These are phyloP conservation scores for Arctium minus DNA, from an alignment of 129 eudicot genomes.

Conservation along the genomic window DNA sequence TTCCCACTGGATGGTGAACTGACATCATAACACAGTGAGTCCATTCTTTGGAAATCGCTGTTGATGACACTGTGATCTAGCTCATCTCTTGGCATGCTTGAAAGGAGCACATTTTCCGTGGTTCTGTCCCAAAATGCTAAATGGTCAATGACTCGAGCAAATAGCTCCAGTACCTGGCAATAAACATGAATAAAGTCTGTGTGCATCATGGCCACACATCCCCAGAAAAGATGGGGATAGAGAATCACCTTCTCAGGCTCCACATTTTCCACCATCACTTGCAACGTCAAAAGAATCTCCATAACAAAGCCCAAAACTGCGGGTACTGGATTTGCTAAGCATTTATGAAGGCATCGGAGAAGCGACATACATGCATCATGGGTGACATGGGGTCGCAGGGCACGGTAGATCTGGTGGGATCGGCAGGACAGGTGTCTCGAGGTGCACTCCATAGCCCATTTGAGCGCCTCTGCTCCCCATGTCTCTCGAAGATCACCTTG, in stretches of 20 bases:
- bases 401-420: conserved; percentile 96
- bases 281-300: conserved; percentile 85
- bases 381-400: conserved; percentile 76
- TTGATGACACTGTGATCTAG: conserved; percentile 46
- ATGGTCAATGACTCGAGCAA: conserved; percentile 74
- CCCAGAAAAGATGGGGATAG: conserved; percentile 97
- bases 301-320: conserved; percentile 76
- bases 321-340: conserved; percentile 76
- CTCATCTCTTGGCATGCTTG: conserved; percentile 95
- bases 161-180: conserved; percentile 90
- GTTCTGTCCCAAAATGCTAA: conserved; percentile 76
- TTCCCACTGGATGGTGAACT: conserved; percentile 37
- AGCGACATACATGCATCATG: conserved; percentile 75
- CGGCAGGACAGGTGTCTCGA: conserved; percentile 91
- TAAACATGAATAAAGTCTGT: conserved; percentile 86
- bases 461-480: conserved; percentile 92
- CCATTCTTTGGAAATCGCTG: conserved; percentile 54
- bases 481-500: conserved; percentile 96
- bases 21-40: conserved; percentile 31
- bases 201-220: conserved; percentile 98
- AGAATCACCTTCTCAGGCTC: conserved; percentile 92
- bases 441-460: conserved; percentile 98
- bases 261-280: conserved; percentile 94
- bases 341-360: conserved; percentile 81
- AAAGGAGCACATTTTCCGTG: conserved; percentile 83